Conservation (phyloP, 306 rosid genomes). For the Biancaea sappan region DNA sequence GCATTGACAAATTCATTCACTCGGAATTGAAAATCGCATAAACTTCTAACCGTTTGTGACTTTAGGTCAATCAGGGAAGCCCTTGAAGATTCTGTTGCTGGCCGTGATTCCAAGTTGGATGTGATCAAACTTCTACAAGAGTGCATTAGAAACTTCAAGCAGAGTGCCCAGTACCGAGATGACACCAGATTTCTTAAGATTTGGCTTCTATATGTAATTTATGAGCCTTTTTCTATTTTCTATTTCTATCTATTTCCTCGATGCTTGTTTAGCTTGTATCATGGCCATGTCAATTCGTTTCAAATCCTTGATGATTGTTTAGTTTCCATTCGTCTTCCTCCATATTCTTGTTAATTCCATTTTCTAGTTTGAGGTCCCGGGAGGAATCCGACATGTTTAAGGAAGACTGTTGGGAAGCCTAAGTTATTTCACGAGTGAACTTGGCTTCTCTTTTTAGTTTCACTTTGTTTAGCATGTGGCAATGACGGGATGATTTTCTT, state of each 20-base stretch:
- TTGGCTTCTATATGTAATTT: constrained; percentile 59
- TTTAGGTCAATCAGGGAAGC: constrained; percentile 54
- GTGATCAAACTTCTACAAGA: constrained; percentile 46
- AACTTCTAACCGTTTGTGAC: neutral
- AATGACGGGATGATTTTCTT: neutral
- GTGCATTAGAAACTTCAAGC: constrained; percentile 52
- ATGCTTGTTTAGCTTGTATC: neutral
- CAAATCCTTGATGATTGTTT: neutral
- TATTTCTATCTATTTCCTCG: neutral
- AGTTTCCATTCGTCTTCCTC: neutral
- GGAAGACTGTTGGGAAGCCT: neutral
- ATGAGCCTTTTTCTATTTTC: neutral
- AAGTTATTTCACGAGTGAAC: neutral
- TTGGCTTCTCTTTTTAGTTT: neutral
- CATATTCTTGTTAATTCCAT: neutral
- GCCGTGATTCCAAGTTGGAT: constrained; percentile 28
- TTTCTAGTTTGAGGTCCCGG: neutral
- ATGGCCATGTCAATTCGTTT: neutral
- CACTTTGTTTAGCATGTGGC: neutral
- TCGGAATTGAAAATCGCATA: neutral
- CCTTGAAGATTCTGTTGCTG: constrained; percentile 41
- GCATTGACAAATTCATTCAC: neutral
- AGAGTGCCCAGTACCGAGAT: constrained; percentile 45
- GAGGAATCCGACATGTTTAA: neutral
- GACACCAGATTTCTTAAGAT: constrained; percentile 68